These are phyloP conservation scores for Cystobasidium tubakii DNA, from an alignment of 768 basidiomycete genomes.

Conservation along the genomic window DNA sequence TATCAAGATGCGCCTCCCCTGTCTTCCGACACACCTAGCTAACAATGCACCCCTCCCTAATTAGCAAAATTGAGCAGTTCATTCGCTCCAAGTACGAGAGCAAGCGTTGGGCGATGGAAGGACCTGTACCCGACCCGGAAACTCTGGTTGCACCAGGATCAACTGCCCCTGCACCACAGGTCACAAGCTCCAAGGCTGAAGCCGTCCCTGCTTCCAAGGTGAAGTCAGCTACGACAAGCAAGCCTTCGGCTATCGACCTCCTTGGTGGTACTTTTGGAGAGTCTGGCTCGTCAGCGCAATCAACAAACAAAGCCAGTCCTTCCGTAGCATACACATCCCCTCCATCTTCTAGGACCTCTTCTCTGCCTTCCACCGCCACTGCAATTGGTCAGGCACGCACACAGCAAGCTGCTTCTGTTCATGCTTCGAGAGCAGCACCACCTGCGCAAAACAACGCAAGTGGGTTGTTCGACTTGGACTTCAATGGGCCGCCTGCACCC, in stretches of 20 bases:
- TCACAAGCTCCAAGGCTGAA: conserved; percentile 46
- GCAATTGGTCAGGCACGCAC: conserved; percentile 3
- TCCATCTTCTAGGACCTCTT: background rate
- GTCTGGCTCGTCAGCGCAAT: background rate
- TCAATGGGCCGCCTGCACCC: conserved; percentile 54
- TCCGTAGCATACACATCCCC: background rate
- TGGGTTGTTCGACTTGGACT: conserved; percentile 77
- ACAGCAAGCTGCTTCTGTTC: conserved; percentile 26
- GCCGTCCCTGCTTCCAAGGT: background rate
- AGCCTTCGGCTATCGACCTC: conserved; percentile 24
- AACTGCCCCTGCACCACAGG: conserved; percentile 43
- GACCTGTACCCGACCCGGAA: conserved; percentile 79
- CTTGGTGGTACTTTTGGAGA: conserved; percentile 20
- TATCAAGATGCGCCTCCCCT: background rate
- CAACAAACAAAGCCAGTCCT: background rate
- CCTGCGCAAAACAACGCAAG: conserved; percentile 33
- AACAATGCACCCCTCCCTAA: background rate
- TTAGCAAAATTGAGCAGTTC: conserved; percentile 96
- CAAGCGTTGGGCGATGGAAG: conserved; percentile 86
- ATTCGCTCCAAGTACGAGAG: conserved; percentile 96
- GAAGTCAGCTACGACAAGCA: background rate
- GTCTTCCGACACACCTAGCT: background rate
- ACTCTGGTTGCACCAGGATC: conserved; percentile 56
- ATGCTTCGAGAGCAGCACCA: conserved; percentile 9
- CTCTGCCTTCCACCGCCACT: background rate